phyloP scores from a whole-genome alignment of 2,329 filamentous ascomycete genomes.

The Colletotrichum cereale region DNA sequence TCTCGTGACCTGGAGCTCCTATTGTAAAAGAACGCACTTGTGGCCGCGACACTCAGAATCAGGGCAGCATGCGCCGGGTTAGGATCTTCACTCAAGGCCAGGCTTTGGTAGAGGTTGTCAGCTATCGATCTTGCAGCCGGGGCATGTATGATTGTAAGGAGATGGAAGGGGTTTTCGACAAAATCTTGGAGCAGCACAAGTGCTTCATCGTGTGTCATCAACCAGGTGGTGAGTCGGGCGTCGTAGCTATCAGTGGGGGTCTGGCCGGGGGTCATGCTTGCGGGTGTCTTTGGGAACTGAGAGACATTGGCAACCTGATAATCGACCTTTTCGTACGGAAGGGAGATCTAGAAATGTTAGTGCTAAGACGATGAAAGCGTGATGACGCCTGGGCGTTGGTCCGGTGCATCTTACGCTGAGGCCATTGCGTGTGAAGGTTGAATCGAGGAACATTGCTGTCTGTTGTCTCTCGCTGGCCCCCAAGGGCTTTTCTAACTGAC shows the following conservation, averaged over 20 bases:
- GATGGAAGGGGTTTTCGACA: slow-evolving; percentile 45
- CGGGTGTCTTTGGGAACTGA: slow-evolving; percentile 22
- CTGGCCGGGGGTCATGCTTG: background rate
- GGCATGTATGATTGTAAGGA: slow-evolving; percentile 46
- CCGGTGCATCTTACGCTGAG: background rate
- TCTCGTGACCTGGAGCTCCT: background rate
- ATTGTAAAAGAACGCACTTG: slow-evolving; percentile 47
- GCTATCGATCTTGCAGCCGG: slow-evolving; percentile 42
- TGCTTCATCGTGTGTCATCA: slow-evolving; percentile 45
- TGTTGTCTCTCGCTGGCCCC: slow-evolving; percentile 23
- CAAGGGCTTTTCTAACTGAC: background rate
- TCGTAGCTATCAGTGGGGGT: background rate
- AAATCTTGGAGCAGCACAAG: slow-evolving; percentile 47
- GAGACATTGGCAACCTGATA: slow-evolving; percentile 17
- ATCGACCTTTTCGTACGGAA: slow-evolving; percentile 11
- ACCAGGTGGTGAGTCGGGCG: slow-evolving; percentile 7
- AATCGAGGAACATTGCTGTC: slow-evolving; percentile 29
- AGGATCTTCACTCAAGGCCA: slow-evolving; percentile 32
- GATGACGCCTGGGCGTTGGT: background rate
- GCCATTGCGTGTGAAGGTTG: slow-evolving; percentile 23
- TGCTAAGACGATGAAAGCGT: background rate
- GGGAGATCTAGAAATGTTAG: background rate
- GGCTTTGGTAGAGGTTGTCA: slow-evolving; percentile 41
- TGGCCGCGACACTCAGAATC: slow-evolving; percentile 47
- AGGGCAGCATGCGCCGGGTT: slow-evolving; percentile 44